Conservation (phyloP, 148 eudicot species). For the Amaranthus cruentus region DNA sequence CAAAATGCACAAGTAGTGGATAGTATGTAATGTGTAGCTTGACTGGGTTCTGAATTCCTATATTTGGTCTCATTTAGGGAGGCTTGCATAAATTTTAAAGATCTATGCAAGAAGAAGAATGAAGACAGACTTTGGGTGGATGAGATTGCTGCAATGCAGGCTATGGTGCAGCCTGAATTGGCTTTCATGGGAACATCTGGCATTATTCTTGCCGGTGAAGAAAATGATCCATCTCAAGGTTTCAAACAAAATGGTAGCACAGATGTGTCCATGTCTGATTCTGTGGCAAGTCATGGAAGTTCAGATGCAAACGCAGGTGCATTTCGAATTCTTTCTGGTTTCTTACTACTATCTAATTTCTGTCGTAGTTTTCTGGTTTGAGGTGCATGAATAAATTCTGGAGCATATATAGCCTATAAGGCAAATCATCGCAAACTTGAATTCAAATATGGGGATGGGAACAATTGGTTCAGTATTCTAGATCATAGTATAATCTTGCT, state of each 20-base stretch:
- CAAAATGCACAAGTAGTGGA: background rate
- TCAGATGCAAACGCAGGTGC: constrained; percentile 46
- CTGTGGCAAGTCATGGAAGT: constrained; percentile 47
- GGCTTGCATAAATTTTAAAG: constrained; percentile 72
- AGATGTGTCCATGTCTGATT: constrained; percentile 46
- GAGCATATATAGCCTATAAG: background rate
- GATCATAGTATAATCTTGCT: background rate
- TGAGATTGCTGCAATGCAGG: constrained; percentile 88
- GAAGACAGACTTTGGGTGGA: constrained; percentile 74
- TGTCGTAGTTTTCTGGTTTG: background rate
- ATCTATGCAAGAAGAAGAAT: constrained; percentile 65
- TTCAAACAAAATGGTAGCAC: constrained; percentile 31
- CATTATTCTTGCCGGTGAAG: constrained; percentile 52
- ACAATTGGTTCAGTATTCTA: background rate
- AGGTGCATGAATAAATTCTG: background rate
- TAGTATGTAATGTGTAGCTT: background rate
- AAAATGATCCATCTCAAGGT: constrained; percentile 36
- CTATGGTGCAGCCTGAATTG: constrained; percentile 45
- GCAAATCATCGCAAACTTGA: background rate
- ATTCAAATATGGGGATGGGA: background rate
- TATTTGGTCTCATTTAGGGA: constrained; percentile 42
- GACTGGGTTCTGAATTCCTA: constrained; percentile 10
- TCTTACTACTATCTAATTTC: background rate
- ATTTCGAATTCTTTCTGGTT: background rate
- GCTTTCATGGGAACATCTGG: constrained; percentile 61